phyloP scores from a whole-genome alignment of 176 grass and related monocot genomes.

The Oryza meridionalis region DNA sequence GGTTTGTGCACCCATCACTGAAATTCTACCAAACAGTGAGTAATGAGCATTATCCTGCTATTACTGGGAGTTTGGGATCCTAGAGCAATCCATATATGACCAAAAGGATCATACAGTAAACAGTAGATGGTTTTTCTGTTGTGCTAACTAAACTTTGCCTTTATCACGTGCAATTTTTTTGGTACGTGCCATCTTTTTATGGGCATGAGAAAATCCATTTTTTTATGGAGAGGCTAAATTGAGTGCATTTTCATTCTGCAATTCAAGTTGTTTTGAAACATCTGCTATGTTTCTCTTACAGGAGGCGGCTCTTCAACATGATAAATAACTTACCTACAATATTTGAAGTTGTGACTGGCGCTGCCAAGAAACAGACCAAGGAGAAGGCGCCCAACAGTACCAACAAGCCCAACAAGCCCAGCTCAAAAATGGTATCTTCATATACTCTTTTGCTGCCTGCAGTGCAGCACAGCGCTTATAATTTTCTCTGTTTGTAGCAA shows the following conservation, averaged over 20 bases:
- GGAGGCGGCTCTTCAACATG: slow-evolving; percentile 91
- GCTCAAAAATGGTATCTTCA: slow-evolving; percentile 70
- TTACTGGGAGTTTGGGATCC: neutral
- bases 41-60: neutral
- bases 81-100: neutral
- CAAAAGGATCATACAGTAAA: neutral
- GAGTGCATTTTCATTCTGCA: neutral
- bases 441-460: neutral
- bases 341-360: slow-evolving; percentile 94
- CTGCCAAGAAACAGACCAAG: slow-evolving; percentile 79
- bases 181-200: neutral
- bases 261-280: slow-evolving; percentile 6
- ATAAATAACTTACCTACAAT: slow-evolving; percentile 94
- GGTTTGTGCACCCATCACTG: neutral
- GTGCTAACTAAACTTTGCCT: neutral
- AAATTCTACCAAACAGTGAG: neutral
- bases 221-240: neutral
- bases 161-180: neutral
- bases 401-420: slow-evolving; percentile 74
- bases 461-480: slow-evolving; percentile 7
- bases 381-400: slow-evolving; percentile 79
- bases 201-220: neutral
- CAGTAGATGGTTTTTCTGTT: neutral
- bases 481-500: slow-evolving; percentile 36
- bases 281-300: slow-evolving; percentile 28